phyloP scores from a whole-genome alignment of 1,139 yeast genomes.

The Pichia sp. region DNA sequence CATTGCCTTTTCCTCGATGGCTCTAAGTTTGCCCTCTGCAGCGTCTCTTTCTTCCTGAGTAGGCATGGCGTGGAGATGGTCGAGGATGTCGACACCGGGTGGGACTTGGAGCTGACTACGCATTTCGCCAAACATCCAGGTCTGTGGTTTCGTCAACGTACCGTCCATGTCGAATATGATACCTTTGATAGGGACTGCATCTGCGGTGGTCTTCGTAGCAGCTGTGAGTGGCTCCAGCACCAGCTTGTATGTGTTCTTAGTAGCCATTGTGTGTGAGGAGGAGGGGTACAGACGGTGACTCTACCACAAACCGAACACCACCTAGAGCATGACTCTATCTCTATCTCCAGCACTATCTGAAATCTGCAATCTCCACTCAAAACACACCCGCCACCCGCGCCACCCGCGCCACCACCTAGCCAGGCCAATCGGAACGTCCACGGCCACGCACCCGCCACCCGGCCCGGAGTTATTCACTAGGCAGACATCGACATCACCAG shows the following conservation, averaged over 20 bases:
- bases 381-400: too few species aligned
- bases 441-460: too few species aligned
- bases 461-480: too few species aligned
- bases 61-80: conserved; percentile 42
- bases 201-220: neutral
- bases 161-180: conserved; percentile 72
- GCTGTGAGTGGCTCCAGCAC: neutral
- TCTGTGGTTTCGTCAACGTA: conserved; percentile 61
- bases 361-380: too few species aligned
- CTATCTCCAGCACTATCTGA: too few species aligned
- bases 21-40: conserved; percentile 47
- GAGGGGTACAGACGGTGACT: too few species aligned
- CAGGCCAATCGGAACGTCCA: too few species aligned
- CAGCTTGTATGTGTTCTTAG: conserved; percentile 1
- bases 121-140: conserved; percentile 67
- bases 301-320: too few species aligned
- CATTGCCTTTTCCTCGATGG: conserved; percentile 59
- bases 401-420: too few species aligned
- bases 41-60: conserved; percentile 12
- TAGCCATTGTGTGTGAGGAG: neutral
- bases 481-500: too few species aligned
- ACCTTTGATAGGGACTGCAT: conserved; percentile 34
- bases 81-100: conserved; percentile 53
- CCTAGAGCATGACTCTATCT: too few species aligned
- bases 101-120: conserved; percentile 42